Conservation (phyloP, 768 basidiomycete species). For the Auricularia sp. region DNA sequence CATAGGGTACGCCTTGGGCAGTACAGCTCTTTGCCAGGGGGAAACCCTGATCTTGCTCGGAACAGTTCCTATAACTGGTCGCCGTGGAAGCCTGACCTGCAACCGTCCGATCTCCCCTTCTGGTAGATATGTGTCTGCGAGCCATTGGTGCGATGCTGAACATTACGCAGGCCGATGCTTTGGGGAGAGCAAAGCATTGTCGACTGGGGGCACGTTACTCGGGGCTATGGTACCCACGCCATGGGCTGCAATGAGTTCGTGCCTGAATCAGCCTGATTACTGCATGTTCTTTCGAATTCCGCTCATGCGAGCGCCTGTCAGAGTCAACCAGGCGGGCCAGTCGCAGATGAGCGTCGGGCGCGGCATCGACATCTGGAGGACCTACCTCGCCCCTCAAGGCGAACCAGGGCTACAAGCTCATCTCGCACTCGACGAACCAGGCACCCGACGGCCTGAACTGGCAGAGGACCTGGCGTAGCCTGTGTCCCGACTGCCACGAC, state of each 20-base stretch:
- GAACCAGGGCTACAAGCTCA: constrained; percentile 42
- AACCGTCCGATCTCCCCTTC: not conserved
- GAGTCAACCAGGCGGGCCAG: constrained; percentile 53
- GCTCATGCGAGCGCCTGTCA: not conserved
- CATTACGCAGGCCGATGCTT: not conserved
- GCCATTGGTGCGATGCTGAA: too few species aligned
- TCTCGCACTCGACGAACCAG: constrained; percentile 63
- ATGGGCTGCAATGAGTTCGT: not conserved
- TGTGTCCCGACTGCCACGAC: constrained; percentile 28
- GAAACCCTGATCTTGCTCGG: too few species aligned
- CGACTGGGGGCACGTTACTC: not conserved
- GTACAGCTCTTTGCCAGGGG: too few species aligned
- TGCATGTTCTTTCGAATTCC: too few species aligned
- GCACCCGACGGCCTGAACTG: constrained; percentile 48
- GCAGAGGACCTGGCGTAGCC: constrained; percentile 47
- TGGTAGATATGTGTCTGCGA: not conserved
- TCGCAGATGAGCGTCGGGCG: constrained; percentile 43
- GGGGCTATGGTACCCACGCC: not conserved
- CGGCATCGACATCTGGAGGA: constrained; percentile 47
- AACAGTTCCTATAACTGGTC: not conserved
- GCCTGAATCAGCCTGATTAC: too few species aligned
- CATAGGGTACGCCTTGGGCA: not conserved
- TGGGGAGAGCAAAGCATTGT: not conserved
- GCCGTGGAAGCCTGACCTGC: not conserved
- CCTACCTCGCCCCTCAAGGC: constrained; percentile 48